Base-by-base conservation (phyloP, 345 rosid species). In the Lepidium sativum region DNA sequence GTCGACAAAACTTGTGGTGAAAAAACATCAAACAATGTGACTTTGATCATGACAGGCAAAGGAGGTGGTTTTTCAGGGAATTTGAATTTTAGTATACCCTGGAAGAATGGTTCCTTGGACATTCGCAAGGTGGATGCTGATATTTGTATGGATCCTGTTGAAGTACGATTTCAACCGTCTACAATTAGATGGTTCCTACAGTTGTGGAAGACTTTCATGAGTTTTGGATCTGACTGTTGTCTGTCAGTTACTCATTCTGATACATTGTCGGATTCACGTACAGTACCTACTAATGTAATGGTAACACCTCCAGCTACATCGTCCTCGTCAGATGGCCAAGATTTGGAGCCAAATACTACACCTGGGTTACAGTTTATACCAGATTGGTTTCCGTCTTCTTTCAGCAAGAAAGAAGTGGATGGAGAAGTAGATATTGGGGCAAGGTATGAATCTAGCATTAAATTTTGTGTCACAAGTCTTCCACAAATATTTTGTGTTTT, bases 71-170 rank as follows among this genome's bases (percentile, higher is more conserved):
- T 90, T 77, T 87, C 97, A 5, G 99, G 99, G 67, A 81, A 78
- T 72, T 60, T 94, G 65, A 87, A 75, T 70, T 79, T 90, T 53
- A 90, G 88, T 76, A 90, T 94, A 70, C 99, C 99, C 47, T 94
- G 97, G 94, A 84, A 76, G 77, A 79, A 94, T 78, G 99, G 97
- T 79, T 83, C 92, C 29, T 76, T 90, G 73, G 99, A 94, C 71
- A 84, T 94, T 53, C 82, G 84, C 76, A 86, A 81, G 74, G 86
- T 94, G 76, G 89, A 89, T 80, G 92, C 89, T 32, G 85, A 87
- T 80, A 78, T 90, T 72, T 75, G 57, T 50, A 25, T 87, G 62
- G 89, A 88, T 79, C 97, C 97, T 54, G 16, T 94, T 72, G 95
- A 86, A 73, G 67, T 94, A 55, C 81, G 80, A 75, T 59, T 88